Evolutionary conservation across 148 eudicot species (phyloP).

Genomic region (Oxyria digyna): DNA sequence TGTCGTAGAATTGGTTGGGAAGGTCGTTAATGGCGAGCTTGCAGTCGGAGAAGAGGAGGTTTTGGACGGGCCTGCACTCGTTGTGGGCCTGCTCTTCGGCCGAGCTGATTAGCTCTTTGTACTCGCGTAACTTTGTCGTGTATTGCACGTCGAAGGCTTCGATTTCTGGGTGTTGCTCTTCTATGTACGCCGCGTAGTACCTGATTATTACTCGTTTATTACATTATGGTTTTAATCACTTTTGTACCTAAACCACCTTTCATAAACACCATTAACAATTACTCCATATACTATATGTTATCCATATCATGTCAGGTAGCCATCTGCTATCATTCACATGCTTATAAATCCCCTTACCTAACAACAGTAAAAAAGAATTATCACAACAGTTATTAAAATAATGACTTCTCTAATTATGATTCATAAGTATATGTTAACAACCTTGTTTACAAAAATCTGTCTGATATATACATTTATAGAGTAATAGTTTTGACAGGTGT

Average conservation of each 20-base stretch:
- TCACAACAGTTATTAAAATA: too few relatives aligned
- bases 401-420: too few relatives aligned
- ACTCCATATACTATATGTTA: not conserved
- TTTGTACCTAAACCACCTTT: not conserved
- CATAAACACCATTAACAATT: not conserved
- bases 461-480: too few relatives aligned
- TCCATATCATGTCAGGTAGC: too few relatives aligned
- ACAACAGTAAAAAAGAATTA: too few relatives aligned
- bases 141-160: conserved; percentile 71
- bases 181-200: conserved; percentile 66
- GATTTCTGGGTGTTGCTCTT: conserved; percentile 60
- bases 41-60: conserved; percentile 59
- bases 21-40: conserved; percentile 59
- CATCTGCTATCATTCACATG: too few relatives aligned
- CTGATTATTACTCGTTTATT: not conserved
- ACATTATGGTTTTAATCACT: too few relatives aligned
- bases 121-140: conserved; percentile 42
- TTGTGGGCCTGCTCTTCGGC: conserved; percentile 38
- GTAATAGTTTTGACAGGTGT: too few relatives aligned
- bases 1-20: conserved; percentile 64
- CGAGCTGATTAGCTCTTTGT: conserved; percentile 29
- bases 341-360: too few relatives aligned
- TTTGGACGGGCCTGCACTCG: conserved; percentile 71
- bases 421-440: too few relatives aligned
- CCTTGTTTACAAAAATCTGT: too few relatives aligned